phyloP scores from a whole-genome alignment of 345 rosid species.

The Populus deltoides region DNA sequence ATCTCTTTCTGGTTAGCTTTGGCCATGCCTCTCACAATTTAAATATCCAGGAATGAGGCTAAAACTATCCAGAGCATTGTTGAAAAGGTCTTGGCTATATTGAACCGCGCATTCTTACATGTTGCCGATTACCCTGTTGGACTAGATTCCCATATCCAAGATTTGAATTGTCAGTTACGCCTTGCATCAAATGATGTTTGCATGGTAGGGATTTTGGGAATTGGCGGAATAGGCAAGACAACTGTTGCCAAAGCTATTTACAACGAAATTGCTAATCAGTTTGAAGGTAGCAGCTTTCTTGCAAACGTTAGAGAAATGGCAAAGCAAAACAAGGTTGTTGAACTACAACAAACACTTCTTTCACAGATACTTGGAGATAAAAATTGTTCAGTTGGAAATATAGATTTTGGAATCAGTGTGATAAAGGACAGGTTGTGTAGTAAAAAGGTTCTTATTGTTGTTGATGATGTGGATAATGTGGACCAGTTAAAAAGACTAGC shows the following conservation, averaged over 20 bases:
- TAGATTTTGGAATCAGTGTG: neutral
- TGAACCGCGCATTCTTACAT: neutral
- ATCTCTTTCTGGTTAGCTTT: no score
- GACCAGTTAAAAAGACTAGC: neutral
- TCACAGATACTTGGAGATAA: neutral
- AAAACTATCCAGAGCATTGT: conserved; percentile 14
- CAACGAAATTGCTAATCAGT: neutral
- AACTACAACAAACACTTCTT: conserved; percentile 8
- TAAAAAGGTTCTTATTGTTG: conserved; percentile 8
- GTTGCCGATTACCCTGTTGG: conserved; percentile 2
- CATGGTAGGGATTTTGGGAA: conserved; percentile 19
- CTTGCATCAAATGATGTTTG: neutral
- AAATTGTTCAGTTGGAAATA: neutral
- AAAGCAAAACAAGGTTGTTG: neutral
- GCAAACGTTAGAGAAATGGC: conserved; percentile 13
- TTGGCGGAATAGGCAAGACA: conserved; percentile 24
- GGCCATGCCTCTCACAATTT: no score
- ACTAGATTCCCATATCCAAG: conserved; percentile 9
- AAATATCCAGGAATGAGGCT: conserved; percentile 15
- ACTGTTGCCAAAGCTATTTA: conserved; percentile 9
- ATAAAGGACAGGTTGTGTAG: neutral
- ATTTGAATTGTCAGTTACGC: neutral
- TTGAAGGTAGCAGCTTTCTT: conserved; percentile 12
- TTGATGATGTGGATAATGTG: conserved; percentile 13
- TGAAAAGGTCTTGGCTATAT: conserved; percentile 2